phyloP scores from a whole-genome alignment of 2,329 filamentous ascomycete genomes.

The Diplodia intermedia region DNA sequence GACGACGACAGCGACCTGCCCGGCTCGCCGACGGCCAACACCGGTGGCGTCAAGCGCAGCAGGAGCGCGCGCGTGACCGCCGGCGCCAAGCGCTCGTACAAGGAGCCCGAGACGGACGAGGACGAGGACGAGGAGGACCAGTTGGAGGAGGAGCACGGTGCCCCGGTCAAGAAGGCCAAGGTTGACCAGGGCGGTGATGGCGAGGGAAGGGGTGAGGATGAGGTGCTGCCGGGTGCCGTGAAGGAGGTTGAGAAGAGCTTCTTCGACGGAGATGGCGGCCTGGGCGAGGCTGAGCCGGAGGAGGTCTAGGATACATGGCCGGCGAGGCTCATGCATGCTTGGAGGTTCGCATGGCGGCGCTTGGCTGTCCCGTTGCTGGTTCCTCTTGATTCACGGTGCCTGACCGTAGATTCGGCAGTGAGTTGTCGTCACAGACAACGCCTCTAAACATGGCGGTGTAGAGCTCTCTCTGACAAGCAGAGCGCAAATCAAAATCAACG shows the following conservation, averaged over 20 bases:
- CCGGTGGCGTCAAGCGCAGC: not conserved
- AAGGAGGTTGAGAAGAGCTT: not conserved
- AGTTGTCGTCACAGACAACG: not conserved
- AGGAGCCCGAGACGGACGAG: not conserved
- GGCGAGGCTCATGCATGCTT: not conserved
- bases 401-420: not conserved
- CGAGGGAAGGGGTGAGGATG: not conserved
- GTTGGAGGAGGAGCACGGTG: not conserved
- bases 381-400: not conserved
- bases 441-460: no score
- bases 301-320: not conserved
- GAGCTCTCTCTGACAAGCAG: not conserved
- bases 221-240: not conserved
- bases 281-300: not conserved
- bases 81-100: slow-evolving; percentile 8
- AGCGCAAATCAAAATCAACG: not conserved
- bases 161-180: no score
- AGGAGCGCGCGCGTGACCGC: not conserved
- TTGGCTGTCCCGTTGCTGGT: no score
- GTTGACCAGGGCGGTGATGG: not conserved
- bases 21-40: not conserved
- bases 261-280: not conserved
- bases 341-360: no score
- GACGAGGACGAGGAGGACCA: not conserved
- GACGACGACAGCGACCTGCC: not conserved